A percentile compares a stretch with the other conserved stretches of the same genome.
phyloP scores from a whole-genome alignment of 495 filamentous ascomycete genomes.

The Neurospora tetraspora region DNA sequence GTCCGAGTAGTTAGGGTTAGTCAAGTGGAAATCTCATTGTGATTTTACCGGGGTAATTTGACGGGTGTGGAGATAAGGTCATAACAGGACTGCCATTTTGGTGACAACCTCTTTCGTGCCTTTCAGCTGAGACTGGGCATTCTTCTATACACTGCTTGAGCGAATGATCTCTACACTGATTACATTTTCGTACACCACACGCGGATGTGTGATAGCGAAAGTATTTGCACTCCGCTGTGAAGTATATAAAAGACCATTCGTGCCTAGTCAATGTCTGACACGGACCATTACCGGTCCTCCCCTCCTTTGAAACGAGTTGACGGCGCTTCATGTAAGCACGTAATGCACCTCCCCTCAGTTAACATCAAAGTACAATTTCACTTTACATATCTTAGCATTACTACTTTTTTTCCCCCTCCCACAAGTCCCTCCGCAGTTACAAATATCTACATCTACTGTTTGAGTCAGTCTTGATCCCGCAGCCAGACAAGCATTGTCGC shows the following conservation, averaged over 20 bases:
- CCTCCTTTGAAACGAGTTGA: too few relatives aligned
- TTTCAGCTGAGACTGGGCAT: conserved; percentile 1
- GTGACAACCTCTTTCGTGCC: too few relatives aligned
- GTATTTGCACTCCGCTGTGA: too few relatives aligned
- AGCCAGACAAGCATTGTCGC: background rate
- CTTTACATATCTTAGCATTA: conserved; percentile 1
- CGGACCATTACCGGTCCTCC: too few relatives aligned
- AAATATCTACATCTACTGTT: too few relatives aligned
- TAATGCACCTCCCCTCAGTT: background rate
- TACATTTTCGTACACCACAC: too few relatives aligned
- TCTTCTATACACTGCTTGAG: background rate
- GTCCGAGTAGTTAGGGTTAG: too few relatives aligned
- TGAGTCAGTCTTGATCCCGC: too few relatives aligned
- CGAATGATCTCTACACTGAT: too few relatives aligned
- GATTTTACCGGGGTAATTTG: conserved; percentile 2
- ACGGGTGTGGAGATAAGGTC: background rate
- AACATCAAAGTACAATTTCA: background rate
- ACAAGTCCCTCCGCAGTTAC: background rate
- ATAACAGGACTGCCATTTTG: too few relatives aligned
- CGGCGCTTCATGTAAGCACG: background rate
- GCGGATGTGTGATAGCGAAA: too few relatives aligned
- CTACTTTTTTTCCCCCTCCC: background rate
- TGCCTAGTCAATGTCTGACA: background rate
- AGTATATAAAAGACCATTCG: conserved; percentile 1
- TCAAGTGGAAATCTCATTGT: too few relatives aligned